Conservation (phyloP, 805 yeast species). For the Dipodascopsis uninucleata region DNA sequence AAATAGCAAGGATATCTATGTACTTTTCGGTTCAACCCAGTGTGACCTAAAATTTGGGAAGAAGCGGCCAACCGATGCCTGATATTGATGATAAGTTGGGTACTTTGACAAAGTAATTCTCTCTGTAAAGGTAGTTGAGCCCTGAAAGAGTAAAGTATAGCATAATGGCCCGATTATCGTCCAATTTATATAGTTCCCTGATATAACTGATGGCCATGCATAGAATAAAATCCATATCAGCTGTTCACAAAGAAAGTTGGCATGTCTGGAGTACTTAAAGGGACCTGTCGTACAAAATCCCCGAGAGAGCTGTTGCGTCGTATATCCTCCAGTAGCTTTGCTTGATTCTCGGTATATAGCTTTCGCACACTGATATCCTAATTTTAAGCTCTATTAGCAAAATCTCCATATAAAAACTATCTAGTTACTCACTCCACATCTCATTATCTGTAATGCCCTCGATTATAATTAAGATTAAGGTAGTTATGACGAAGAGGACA, state of each 20-base stretch:
- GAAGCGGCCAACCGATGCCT: conserved; percentile 18
- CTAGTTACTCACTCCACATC: conserved; percentile 24
- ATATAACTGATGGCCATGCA: conserved; percentile 8
- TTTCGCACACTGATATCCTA: conserved; percentile 22
- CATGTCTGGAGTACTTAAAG: conserved; percentile 24
- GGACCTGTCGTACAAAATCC: conserved; percentile 26
- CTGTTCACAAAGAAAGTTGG: conserved; percentile 25
- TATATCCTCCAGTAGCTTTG: conserved; percentile 9
- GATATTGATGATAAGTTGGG: conserved; percentile 17
- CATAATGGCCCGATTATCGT: conserved; percentile 20
- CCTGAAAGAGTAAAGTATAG: conserved; percentile 20
- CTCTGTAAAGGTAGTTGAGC: conserved; percentile 23
- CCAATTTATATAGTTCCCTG: conserved; percentile 18
- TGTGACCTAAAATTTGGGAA: conserved; percentile 9
- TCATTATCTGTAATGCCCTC: conserved; percentile 16
- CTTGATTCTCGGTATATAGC: conserved; percentile 7
- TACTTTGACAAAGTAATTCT: conserved; percentile 15
- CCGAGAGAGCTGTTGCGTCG: conserved; percentile 13
- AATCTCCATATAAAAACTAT: background rate
- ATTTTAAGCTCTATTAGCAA: background rate
- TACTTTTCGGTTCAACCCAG: conserved; percentile 23
- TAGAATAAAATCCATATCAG: conserved; percentile 19
- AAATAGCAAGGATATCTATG: too few relatives aligned
- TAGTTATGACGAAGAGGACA: conserved; percentile 2
- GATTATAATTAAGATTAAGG: conserved; percentile 10